A percentile compares a stretch with the other conserved stretches of the same genome.
phyloP scores from a whole-genome alignment of 108 stramenopile genomes.

The Cyclostephanos tholiformis region DNA sequence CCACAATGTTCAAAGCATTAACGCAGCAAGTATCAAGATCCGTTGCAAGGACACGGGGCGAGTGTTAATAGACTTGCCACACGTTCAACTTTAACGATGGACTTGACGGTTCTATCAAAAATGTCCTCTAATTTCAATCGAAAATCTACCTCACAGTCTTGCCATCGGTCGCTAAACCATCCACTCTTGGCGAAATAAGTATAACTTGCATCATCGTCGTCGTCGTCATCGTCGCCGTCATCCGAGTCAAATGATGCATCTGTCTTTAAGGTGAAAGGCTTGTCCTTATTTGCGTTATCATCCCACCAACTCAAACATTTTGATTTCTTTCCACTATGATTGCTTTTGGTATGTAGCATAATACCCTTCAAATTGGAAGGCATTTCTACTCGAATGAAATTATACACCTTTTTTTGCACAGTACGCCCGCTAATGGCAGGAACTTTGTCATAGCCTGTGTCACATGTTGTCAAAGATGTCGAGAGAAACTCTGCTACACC shows the following conservation, averaged over 20 bases:
- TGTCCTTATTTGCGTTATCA: slow-evolving; percentile 28
- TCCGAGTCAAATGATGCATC: slow-evolving; percentile 10
- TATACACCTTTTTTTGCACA: slow-evolving; percentile 7
- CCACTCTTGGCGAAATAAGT: slow-evolving; percentile 11
- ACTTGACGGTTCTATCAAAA: background rate
- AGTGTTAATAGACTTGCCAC: background rate
- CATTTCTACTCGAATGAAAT: slow-evolving; percentile 21
- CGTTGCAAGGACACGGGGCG: background rate
- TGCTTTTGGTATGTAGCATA: slow-evolving; percentile 1
- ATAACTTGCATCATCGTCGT: background rate
- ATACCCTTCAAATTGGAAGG: slow-evolving; percentile 17
- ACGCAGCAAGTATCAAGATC: no score
- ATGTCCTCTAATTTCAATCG: slow-evolving; percentile 3
- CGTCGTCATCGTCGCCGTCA: slow-evolving; percentile 11
- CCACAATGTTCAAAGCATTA: background rate
- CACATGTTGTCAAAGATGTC: slow-evolving; percentile 1
- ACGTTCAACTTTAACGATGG: background rate
- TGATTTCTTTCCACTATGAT: slow-evolving; percentile 13
- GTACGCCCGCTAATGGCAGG: background rate
- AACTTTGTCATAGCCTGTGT: slow-evolving; percentile 9
- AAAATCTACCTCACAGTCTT: slow-evolving; percentile 19
- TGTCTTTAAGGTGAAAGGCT: slow-evolving; percentile 25
- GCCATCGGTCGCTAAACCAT: slow-evolving; percentile 15
- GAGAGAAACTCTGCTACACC: background rate
- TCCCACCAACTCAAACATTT: slow-evolving; percentile 51